Conservation (phyloP, 768 basidiomycete genomes). For the Daedaleopsis sinensis region DNA sequence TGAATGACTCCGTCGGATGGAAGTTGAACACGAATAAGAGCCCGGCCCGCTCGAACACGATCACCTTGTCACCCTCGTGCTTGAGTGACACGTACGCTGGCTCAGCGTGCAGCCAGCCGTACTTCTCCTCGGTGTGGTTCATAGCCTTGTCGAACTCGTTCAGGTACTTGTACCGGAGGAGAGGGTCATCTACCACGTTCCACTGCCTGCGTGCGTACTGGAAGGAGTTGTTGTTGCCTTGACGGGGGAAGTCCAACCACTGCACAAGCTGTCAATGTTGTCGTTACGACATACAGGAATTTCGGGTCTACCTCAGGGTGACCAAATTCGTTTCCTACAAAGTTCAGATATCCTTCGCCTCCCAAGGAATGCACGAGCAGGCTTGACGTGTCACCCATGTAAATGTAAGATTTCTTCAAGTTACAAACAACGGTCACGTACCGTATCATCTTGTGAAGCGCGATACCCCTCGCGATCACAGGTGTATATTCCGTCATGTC, state of each 20-base stretch:
- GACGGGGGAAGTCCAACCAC: slow-evolving; percentile 99
- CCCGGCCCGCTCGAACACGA: slow-evolving; percentile 93
- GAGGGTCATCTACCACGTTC: slow-evolving; percentile 85
- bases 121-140: slow-evolving; percentile 82
- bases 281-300: neutral
- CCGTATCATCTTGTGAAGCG: slow-evolving; percentile 98
- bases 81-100: slow-evolving; percentile 95
- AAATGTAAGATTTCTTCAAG: no score
- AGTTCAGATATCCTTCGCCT: slow-evolving; percentile 97
- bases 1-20: slow-evolving; percentile 87
- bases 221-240: slow-evolving; percentile 94
- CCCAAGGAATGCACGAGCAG: slow-evolving; percentile 90
- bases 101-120: slow-evolving; percentile 81
- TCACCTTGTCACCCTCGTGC: slow-evolving; percentile 89
- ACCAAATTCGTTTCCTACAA: slow-evolving; percentile 98
- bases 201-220: slow-evolving; percentile 97
- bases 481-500: slow-evolving; percentile 82
- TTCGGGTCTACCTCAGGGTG: slow-evolving; percentile 89
- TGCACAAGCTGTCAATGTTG: slow-evolving; percentile 29
- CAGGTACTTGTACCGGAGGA: slow-evolving; percentile 91
- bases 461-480: slow-evolving; percentile 83
- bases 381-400: slow-evolving; percentile 40
- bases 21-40: slow-evolving; percentile 98
- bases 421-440: slow-evolving; percentile 34
- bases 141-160: slow-evolving; percentile 93